Evolutionary conservation across 2,329 filamentous ascomycete genomes (phyloP).

Genomic region (Leptoxyphium fumago): DNA sequence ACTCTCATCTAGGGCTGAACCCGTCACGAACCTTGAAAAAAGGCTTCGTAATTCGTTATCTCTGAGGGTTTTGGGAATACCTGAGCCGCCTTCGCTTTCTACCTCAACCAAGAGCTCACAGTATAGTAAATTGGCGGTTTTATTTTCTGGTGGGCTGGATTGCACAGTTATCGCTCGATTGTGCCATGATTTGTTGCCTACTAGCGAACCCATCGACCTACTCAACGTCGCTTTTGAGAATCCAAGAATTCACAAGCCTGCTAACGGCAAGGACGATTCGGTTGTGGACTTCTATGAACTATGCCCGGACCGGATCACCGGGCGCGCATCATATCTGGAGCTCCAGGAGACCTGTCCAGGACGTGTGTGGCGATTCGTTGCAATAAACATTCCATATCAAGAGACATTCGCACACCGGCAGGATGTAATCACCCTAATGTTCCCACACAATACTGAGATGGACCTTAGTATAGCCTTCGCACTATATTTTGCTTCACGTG

Average conservation of each 20-base stretch:
- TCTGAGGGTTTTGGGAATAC: slow-evolving; percentile 44
- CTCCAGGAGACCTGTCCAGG: slow-evolving; percentile 52
- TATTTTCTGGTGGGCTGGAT: slow-evolving; percentile 91
- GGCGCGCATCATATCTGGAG: slow-evolving; percentile 65
- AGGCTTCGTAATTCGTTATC: slow-evolving; percentile 14
- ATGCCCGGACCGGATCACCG: slow-evolving; percentile 84
- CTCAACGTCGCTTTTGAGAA: slow-evolving; percentile 97
- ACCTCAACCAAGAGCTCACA: slow-evolving; percentile 2
- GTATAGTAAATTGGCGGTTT: slow-evolving; percentile 50
- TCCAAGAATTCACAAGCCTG: slow-evolving; percentile 44
- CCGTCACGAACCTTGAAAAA: slow-evolving; percentile 11
- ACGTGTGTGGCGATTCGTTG: slow-evolving; percentile 70
- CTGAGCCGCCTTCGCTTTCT: slow-evolving; percentile 22
- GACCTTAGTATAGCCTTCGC: slow-evolving; percentile 88
- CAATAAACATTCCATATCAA: slow-evolving; percentile 68
- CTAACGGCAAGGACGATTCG: slow-evolving; percentile 10
- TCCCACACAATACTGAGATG: slow-evolving; percentile 96
- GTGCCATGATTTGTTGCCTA: slow-evolving; percentile 59
- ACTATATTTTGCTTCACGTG: slow-evolving; percentile 86
- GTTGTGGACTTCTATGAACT: slow-evolving; percentile 47
- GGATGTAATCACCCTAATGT: slow-evolving; percentile 61
- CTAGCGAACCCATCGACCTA: slow-evolving; percentile 60
- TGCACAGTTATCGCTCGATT: slow-evolving; percentile 78
- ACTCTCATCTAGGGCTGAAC: slow-evolving; percentile 9
- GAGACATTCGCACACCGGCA: slow-evolving; percentile 56